A percentile compares a stretch with the other conserved stretches of the same genome.
phyloP scores from a whole-genome alignment of 768 basidiomycete genomes.

The Myochromella boudieri region DNA sequence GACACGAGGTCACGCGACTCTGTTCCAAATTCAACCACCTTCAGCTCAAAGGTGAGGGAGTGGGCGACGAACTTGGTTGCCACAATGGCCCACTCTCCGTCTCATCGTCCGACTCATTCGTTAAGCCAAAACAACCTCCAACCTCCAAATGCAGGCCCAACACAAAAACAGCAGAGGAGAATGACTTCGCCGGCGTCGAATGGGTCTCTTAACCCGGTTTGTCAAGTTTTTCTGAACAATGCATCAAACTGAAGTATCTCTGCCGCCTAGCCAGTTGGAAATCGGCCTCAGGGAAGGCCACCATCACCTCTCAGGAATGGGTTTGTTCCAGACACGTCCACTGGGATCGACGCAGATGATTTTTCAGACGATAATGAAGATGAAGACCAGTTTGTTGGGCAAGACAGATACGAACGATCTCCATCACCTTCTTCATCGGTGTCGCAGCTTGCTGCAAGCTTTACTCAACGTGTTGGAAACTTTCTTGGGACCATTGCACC shows the following conservation, averaged over 20 bases:
- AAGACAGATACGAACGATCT: conserved; percentile 44
- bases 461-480: conserved; percentile 73
- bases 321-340: conserved; percentile 53
- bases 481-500: conserved; percentile 56
- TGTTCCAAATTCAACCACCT: too few species aligned
- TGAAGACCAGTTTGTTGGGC: conserved; percentile 23
- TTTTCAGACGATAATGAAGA: conserved; percentile 40
- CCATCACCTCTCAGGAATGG: conserved; percentile 74
- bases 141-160: conserved; percentile 8
- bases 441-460: conserved; percentile 68
- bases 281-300: conserved; percentile 47
- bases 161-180: conserved; percentile 23
- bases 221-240: conserved; percentile 1
- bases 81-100: conserved; percentile 23
- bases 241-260: not conserved
- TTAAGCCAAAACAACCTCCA: conserved; percentile 21
- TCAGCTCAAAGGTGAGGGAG: too few species aligned
- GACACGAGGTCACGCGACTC: too few species aligned
- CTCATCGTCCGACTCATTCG: conserved; percentile 22
- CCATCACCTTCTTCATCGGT: conserved; percentile 72
- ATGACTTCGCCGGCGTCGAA: conserved; percentile 26
- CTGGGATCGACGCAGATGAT: conserved; percentile 55
- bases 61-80: too few species aligned
- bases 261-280: conserved; percentile 36
- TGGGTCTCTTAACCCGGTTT: conserved; percentile 19